Evolutionary conservation across 805 yeast species (phyloP).

Genomic region (Yamadazyma olivae): DNA sequence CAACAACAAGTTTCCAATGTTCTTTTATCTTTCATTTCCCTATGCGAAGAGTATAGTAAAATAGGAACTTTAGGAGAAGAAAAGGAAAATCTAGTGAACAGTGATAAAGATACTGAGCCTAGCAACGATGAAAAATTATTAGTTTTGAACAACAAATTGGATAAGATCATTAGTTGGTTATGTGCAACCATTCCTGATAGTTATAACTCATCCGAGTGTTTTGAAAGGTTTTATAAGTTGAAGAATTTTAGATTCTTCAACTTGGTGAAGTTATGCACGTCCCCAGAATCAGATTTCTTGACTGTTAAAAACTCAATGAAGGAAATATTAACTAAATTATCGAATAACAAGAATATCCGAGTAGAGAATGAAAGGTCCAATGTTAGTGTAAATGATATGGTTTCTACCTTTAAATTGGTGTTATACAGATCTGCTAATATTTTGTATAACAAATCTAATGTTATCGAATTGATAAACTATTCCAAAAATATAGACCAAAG

Average conservation of each 20-base stretch:
- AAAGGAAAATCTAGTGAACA: conserved; percentile 21
- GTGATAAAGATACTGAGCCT: conserved; percentile 7
- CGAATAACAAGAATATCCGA: conserved; percentile 49
- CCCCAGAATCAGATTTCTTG: conserved; percentile 56
- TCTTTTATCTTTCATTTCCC: conserved; percentile 44
- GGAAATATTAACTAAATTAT: conserved; percentile 57
- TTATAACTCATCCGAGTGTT: conserved; percentile 44
- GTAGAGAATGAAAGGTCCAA: conserved; percentile 21
- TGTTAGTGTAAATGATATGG: conserved; percentile 48
- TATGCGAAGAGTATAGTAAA: conserved; percentile 41
- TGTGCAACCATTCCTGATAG: conserved; percentile 53
- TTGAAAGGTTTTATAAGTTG: conserved; percentile 50
- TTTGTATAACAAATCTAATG: conserved; percentile 63
- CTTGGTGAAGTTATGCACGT: conserved; percentile 51
- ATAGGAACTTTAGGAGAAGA: conserved; percentile 12
- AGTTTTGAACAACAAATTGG: conserved; percentile 31
- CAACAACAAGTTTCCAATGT: conserved; percentile 61
- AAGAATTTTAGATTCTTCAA: conserved; percentile 60
- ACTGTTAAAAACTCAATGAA: conserved; percentile 59
- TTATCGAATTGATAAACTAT: conserved; percentile 49
- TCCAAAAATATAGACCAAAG: conserved; percentile 27
- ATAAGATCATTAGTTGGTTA: conserved; percentile 62
- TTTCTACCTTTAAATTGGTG: conserved; percentile 52
- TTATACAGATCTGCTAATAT: conserved; percentile 60
- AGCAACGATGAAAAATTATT: neutral